A percentile compares a stretch with the other conserved stretches of the same genome.
These are phyloP conservation scores for Didymosphaeria variabile DNA, from an alignment of 2,329 filamentous ascomycete species.

Conservation along the genomic window DNA sequence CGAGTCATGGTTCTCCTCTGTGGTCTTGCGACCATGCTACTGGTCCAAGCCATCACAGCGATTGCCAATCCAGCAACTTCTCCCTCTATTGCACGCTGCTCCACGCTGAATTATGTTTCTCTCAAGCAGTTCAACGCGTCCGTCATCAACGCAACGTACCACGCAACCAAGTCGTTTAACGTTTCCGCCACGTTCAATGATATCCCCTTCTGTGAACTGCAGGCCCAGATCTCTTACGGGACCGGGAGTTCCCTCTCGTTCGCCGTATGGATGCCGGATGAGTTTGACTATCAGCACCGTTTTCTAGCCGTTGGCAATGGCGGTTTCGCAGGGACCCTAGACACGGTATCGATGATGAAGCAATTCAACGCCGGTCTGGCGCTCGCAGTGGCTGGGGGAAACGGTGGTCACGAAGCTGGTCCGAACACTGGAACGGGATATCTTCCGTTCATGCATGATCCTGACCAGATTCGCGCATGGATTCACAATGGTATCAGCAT, in stretches of 20 bases:
- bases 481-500: constrained; percentile 22
- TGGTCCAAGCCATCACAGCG: background rate
- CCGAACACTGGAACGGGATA: constrained; percentile 19
- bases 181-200: background rate
- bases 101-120: background rate
- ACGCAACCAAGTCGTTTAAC: background rate
- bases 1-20: background rate
- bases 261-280: background rate
- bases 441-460: constrained; percentile 21
- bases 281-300: background rate
- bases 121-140: background rate
- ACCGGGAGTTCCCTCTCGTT: background rate
- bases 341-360: constrained; percentile 13
- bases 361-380: constrained; percentile 16
- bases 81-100: background rate
- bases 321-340: constrained; percentile 23
- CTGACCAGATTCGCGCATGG: constrained; percentile 19
- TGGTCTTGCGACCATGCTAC: background rate
- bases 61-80: background rate
- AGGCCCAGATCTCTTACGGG: background rate
- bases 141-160: background rate
- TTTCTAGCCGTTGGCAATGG: constrained; percentile 17
- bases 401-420: constrained; percentile 19
- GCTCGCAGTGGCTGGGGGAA: constrained; percentile 20
- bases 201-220: background rate